Percentiles rank a stretch among this genome's conserved stretches.
phyloP scores from a whole-genome alignment of 345 rosid species.

The Euphorbia peplus region DNA sequence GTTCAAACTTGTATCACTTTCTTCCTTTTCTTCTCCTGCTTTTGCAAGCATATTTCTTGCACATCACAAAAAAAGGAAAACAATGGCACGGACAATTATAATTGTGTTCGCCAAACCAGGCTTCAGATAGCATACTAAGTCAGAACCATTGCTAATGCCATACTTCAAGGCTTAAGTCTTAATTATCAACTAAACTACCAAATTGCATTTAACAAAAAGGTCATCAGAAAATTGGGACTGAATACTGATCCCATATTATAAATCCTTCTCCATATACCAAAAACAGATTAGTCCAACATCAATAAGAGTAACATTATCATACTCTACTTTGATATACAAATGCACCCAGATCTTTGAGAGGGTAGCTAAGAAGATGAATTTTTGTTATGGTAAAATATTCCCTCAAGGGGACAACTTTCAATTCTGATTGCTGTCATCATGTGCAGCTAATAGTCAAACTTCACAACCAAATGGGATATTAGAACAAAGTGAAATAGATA shows the following conservation, averaged over 20 bases:
- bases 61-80: too few species aligned
- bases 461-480: not conserved
- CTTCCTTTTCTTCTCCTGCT: too few species aligned
- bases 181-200: not conserved
- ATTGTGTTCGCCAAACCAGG: not conserved
- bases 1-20: too few species aligned
- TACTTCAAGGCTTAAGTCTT: not conserved
- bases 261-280: not conserved
- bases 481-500: constrained; percentile 1
- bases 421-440: not conserved
- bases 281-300: not conserved
- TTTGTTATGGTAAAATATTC: too few species aligned
- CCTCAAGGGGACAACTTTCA: not conserved
- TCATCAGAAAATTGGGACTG: not conserved
- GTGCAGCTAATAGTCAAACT: not conserved
- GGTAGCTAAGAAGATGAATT: too few species aligned
- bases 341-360: not conserved
- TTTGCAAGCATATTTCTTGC: too few species aligned
- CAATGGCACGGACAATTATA: not conserved
- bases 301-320: not conserved
- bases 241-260: not conserved
- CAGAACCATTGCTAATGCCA: not conserved
- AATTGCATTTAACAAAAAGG: not conserved
- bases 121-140: not conserved
- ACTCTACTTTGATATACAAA: not conserved